phyloP scores from a whole-genome alignment of 768 basidiomycete species.

The Phlebiopsis gigantea region DNA sequence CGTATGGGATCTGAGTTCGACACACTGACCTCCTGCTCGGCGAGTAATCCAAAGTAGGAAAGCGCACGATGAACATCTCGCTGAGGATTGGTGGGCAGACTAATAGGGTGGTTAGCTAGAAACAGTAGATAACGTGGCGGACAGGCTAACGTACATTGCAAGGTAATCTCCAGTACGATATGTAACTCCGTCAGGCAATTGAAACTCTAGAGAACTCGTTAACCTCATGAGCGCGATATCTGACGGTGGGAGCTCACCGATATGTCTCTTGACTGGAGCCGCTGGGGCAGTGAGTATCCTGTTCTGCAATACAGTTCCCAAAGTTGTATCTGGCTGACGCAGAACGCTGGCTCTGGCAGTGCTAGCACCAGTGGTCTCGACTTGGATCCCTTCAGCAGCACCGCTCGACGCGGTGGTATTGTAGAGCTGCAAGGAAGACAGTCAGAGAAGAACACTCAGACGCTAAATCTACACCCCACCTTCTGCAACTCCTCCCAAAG shows the following conservation, averaged over 20 bases:
- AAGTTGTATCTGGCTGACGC: constrained; percentile 31
- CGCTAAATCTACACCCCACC: constrained; percentile 26
- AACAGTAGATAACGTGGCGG: neutral
- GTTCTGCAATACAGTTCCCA: constrained; percentile 35
- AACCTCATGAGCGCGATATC: neutral
- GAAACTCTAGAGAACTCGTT: constrained; percentile 27
- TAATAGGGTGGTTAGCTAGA: constrained; percentile 5
- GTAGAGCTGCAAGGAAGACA: neutral
- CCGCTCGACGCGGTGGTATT: neutral
- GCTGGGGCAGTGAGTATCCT: constrained; percentile 28
- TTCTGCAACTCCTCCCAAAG: constrained; percentile 33
- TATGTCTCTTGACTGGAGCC: constrained; percentile 32
- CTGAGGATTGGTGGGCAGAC: constrained; percentile 36
- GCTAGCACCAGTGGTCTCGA: constrained; percentile 28
- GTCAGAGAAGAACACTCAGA: neutral
- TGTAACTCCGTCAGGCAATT: constrained; percentile 31
- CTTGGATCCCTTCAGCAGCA: constrained; percentile 16
- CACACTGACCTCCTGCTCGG: constrained; percentile 32
- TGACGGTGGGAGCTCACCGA: constrained; percentile 22
- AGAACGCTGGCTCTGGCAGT: constrained; percentile 31
- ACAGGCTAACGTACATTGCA: constrained; percentile 29
- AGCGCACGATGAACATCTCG: constrained; percentile 34
- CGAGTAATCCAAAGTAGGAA: constrained; percentile 30
- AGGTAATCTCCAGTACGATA: constrained; percentile 45
- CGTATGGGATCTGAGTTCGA: neutral